Evolutionary conservation across 1,284 basidiomycete genomes (phyloP).

Genomic region (Boletus smithii): DNA sequence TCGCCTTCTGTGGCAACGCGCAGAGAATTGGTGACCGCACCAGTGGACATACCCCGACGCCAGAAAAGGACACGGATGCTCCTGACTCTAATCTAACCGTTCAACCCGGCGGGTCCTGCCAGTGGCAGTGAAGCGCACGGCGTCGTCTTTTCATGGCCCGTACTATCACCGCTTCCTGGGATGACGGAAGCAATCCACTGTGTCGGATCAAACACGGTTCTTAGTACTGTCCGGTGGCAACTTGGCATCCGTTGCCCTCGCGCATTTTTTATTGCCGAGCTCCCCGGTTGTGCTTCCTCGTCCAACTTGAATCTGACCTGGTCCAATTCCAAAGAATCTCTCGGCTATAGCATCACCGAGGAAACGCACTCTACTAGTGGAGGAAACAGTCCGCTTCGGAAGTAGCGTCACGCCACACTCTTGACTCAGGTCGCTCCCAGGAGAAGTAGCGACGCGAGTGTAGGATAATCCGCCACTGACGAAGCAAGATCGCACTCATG

Average conservation of each 20-base stretch:
- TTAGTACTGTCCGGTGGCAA: conserved; percentile 15
- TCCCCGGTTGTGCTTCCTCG: conserved; percentile 12
- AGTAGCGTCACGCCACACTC: background rate
- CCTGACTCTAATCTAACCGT: conserved; percentile 3
- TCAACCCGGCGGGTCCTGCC: conserved; percentile 6
- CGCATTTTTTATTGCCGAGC: conserved; percentile 14
- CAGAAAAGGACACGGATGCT: conserved; percentile 8
- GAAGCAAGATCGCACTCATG: conserved; percentile 13
- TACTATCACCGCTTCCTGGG: conserved; percentile 13
- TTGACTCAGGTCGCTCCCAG: background rate
- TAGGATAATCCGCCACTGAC: conserved; percentile 18
- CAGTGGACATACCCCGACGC: background rate
- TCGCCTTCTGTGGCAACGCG: conserved; percentile 6
- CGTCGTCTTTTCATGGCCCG: background rate
- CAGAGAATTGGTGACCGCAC: conserved; percentile 1
- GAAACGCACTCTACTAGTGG: background rate
- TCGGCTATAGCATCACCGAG: conserved; percentile 6
- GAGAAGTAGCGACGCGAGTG: conserved; percentile 1
- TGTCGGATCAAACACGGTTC: conserved; percentile 4
- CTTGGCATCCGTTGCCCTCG: conserved; percentile 14
- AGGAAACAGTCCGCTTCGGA: background rate
- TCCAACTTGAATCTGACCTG: background rate
- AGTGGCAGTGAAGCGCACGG: conserved; percentile 5
- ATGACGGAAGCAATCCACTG: conserved; percentile 9
- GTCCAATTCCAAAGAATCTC: background rate